Evolutionary conservation across 2,329 filamentous ascomycete species (phyloP), one percentile per base, ranked within the genome.

Genomic region (Hypoxylon sp.): DNA sequence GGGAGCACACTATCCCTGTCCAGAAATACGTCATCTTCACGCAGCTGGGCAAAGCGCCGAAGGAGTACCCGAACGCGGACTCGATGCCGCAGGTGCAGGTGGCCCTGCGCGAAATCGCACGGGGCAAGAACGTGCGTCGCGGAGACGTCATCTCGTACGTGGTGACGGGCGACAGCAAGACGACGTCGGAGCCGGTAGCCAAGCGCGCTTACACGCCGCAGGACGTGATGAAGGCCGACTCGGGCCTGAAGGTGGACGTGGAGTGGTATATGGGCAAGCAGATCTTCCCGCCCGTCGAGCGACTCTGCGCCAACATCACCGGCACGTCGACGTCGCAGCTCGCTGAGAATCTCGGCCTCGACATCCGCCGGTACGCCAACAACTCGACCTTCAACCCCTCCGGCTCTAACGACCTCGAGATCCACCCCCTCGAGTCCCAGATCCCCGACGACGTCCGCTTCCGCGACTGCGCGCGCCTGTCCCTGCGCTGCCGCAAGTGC

Each of bases 241-340:
- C 90, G 1, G 89, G 83, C 1, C 84, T 99, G 6, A 85, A 90
- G 60, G 92, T 94, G 1, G 95, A 99, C 74, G 87, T 97, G n/a
- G 95, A 99, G 75, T 98, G 94, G 87, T 99, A 99, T 77, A 87
- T 99, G 39, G 91, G 93, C 81, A 99, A 99, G 82, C 95, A 99
- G 78, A 97, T 99, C 62, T 93, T 99, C 79, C 95, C 95, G 10
- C 95, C 95, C 0, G 95, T 99, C 24, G 95, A 99, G 80, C 92
- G 95, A 84, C 89, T 99, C 20, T 99, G 95, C 76, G 95, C 94
- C 64, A 97, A 97, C 63, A 97, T 99, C 72, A 87, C 88, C 13
- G 95, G 95, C 62, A 99, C 95, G 1, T 96, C 97, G 67, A 91
- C 94, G 6, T 88, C 92, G 1, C 89, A 94, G 68, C 85, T 99